Evolutionary conservation across 2,329 filamentous ascomycete species (phyloP).

Genomic region (Fusarium sp.): DNA sequence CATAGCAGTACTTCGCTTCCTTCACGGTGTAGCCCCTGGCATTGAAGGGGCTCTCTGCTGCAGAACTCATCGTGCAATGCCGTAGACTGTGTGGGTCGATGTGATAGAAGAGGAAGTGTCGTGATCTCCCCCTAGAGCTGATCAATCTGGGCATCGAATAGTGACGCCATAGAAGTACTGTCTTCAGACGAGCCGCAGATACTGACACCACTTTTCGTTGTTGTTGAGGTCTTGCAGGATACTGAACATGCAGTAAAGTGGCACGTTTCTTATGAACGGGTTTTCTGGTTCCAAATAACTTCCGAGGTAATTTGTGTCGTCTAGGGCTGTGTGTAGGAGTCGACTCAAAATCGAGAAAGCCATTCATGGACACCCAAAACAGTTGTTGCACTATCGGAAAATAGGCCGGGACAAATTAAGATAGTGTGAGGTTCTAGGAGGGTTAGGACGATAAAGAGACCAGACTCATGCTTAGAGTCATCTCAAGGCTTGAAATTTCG

Average conservation of each 20-base stretch:
- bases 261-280: background rate
- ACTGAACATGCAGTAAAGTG: background rate
- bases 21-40: background rate
- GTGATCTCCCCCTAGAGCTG: no score
- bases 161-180: no score
- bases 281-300: background rate
- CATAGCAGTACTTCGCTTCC: background rate
- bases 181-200: background rate
- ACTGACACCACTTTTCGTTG: no score
- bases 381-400: background rate
- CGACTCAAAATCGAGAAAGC: background rate
- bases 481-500: background rate
- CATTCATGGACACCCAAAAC: background rate
- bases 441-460: background rate
- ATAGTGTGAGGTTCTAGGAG: background rate
- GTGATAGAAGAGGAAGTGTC: background rate
- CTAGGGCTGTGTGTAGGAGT: background rate
- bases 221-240: background rate
- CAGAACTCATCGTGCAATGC: rapidly evolving
- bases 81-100: background rate
- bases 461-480: background rate
- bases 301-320: background rate
- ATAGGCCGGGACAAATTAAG: background rate
- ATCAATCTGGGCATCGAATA: no score
- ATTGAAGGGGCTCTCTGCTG: background rate